phyloP scores from a whole-genome alignment of 306 rosid genomes.

The Glycine latifolia region DNA sequence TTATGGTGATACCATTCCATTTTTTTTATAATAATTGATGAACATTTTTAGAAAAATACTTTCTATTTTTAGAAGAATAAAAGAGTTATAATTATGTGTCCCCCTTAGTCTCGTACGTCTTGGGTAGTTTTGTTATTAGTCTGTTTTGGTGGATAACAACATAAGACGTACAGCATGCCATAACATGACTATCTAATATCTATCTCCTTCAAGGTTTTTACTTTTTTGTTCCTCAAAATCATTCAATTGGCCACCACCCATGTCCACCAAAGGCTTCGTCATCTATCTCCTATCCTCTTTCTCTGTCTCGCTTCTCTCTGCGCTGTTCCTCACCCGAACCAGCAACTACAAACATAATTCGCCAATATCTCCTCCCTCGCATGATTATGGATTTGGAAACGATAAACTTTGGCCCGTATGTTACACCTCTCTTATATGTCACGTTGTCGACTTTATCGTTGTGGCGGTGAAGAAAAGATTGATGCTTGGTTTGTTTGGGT shows the following conservation, averaged over 20 bases:
- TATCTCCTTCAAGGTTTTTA: not conserved
- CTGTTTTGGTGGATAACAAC: not conserved
- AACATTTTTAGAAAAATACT: not conserved
- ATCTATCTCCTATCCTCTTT: slow-evolving; percentile 65
- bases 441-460: not conserved
- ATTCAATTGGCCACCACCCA: slow-evolving; percentile 30
- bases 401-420: slow-evolving; percentile 75
- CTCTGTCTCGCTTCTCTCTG: slow-evolving; percentile 64
- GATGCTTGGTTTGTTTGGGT: slow-evolving; percentile 35
- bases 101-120: not conserved
- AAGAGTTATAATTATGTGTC: not conserved
- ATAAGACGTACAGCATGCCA: not conserved
- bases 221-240: not conserved
- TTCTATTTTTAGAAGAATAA: not conserved
- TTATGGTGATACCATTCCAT: too few relatives aligned
- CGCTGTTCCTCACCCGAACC: slow-evolving; percentile 49
- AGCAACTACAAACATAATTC: not conserved
- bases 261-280: slow-evolving; percentile 63
- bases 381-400: slow-evolving; percentile 33
- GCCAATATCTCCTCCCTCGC: slow-evolving; percentile 38
- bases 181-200: not conserved
- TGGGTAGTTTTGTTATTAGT: not conserved
- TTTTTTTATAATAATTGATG: too few relatives aligned
- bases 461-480: not conserved
- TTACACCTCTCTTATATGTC: slow-evolving; percentile 15